Base-by-base conservation (phyloP, 1,139 yeast genomes). In the Maudiozyma humilis region DNA sequence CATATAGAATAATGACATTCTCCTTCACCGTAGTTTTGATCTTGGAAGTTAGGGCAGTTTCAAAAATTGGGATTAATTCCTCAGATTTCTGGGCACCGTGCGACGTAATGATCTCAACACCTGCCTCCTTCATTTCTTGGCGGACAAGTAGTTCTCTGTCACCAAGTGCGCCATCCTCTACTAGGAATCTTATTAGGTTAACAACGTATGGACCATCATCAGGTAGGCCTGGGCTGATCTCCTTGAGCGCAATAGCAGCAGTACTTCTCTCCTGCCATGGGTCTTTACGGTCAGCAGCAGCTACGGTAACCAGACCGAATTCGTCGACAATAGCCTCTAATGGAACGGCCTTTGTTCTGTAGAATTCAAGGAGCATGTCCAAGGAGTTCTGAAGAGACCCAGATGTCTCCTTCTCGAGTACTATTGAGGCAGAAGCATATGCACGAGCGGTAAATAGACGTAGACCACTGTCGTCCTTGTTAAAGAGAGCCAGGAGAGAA, bases 41-140 rank as follows among this genome's bases (percentile, higher is more conserved):
- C 43, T 72, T 73, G 8, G 57, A 47, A 2, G 54, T 47, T 20
- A 68, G 49, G 2, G 75, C 66, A 8, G 65, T 59, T 63, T 89
- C 97, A 55, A 91, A 84, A 17, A 88, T 71, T 2, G 91, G 84
- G 52, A 87, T 79, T 56, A 91, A 70, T 2, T 69, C 65, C 57
- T 87, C 95, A 25, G 88, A 82, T 47, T 72, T 70, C 3, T 65
- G 60, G 17, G 76, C 69, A 16, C 95, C 96, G 52, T 82, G 83
- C 2, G 61, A 56, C 40, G 78, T 72, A 44, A 91, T 78, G 33
- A 86, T 71, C 36, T 74, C 78, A 46, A 82, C 72, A 45, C 96
- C 98, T n/a, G 96, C 93, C 47, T 82, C 91, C 58, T 87, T 88
- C 61, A 89, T 73, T 59, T 84, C 93, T 51, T 80, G 84, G 47